phyloP scores from a whole-genome alignment of 1,284 basidiomycete species.

The Ustilago lituana region DNA sequence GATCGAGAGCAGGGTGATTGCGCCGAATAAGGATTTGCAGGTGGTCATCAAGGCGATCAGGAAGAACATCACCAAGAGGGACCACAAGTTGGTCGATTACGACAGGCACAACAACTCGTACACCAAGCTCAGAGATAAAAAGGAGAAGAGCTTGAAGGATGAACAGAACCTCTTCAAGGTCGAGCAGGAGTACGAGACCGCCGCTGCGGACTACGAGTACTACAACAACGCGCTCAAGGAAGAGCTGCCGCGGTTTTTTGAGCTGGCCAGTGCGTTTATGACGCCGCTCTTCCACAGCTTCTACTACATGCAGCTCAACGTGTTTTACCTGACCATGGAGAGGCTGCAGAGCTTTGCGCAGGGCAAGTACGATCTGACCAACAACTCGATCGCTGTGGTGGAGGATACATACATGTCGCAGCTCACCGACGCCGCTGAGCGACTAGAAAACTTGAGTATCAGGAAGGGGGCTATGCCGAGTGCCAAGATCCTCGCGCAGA shows the following conservation, averaged over 20 bases:
- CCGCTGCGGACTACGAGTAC: constrained; percentile 94
- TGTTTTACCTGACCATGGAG: constrained; percentile 91
- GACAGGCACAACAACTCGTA: constrained; percentile 96
- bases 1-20: constrained; percentile 85
- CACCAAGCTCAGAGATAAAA: constrained; percentile 95
- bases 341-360: constrained; percentile 85
- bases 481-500: constrained; percentile 49
- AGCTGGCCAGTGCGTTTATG: constrained; percentile 86
- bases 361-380: constrained; percentile 80
- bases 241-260: constrained; percentile 91
- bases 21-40: constrained; percentile 88
- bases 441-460: constrained; percentile 63
- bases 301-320: constrained; percentile 98
- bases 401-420: constrained; percentile 80
- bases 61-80: constrained; percentile 93
- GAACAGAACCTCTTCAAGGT: constrained; percentile 73
- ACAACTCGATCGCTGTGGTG: constrained; percentile 73
- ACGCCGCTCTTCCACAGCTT: constrained; percentile 96
- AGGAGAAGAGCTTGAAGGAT: constrained; percentile 70
- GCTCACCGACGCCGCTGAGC: constrained; percentile 80
- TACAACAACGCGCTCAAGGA: constrained; percentile 91
- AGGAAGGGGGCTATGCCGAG: constrained; percentile 52
- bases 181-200: constrained; percentile 96
- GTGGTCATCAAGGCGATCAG: constrained; percentile 85
- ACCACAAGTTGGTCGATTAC: constrained; percentile 96